Percentiles rank a stretch among this genome's conserved stretches.
These are phyloP conservation scores for Epichloe scottii DNA, from an alignment of 2,329 filamentous ascomycete genomes.

Conservation along the genomic window DNA sequence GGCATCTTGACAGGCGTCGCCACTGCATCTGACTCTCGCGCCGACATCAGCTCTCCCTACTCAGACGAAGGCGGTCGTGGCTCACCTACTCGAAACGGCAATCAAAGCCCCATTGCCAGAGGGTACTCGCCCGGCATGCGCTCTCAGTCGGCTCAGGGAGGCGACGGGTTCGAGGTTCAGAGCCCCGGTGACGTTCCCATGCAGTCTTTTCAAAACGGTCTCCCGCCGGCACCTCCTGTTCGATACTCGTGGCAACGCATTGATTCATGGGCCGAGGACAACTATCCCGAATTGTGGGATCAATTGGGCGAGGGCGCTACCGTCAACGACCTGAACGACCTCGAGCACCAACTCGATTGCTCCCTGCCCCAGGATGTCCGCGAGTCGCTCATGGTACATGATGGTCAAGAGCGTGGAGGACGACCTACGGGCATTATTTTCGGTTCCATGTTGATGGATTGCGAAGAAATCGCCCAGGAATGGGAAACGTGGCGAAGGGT, in stretches of 20 bases:
- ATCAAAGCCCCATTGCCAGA: constrained; percentile 37
- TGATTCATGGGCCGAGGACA: constrained; percentile 84
- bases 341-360: constrained; percentile 92
- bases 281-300: constrained; percentile 89
- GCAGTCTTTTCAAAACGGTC: constrained; percentile 87
- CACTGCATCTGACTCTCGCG: constrained; percentile 78
- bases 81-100: constrained; percentile 40
- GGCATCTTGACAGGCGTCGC: constrained; percentile 76
- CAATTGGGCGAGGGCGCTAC: constrained; percentile 89
- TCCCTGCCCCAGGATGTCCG: constrained; percentile 86
- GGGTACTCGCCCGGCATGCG: constrained; percentile 87
- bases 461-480: constrained; percentile 95
- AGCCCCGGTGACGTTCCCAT: constrained; percentile 80
- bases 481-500: constrained; percentile 95
- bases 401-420: constrained; percentile 93
- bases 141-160: constrained; percentile 57
- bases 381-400: constrained; percentile 80
- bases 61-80: constrained; percentile 53
- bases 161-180: constrained; percentile 56
- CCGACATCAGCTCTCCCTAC: constrained; percentile 70
- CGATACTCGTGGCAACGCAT: constrained; percentile 88
- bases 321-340: constrained; percentile 86
- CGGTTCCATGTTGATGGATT: constrained; percentile 88
- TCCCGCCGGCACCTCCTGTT: constrained; percentile 79
- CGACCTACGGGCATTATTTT: constrained; percentile 87